Conservation (phyloP, 495 filamentous ascomycete species). For the Acidiella bohemica region DNA sequence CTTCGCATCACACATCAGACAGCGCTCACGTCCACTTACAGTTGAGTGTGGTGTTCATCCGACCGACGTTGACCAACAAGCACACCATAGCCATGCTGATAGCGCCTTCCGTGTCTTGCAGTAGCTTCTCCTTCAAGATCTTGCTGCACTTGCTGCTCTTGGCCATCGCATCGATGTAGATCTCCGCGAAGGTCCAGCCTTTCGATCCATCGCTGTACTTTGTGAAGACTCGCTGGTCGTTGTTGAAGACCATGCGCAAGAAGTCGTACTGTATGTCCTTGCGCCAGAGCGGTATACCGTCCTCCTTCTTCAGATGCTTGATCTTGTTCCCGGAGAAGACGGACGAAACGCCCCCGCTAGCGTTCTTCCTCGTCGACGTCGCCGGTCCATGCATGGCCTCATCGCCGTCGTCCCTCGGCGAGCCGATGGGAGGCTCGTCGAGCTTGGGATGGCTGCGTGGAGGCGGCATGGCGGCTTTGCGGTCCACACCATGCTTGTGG, state of each 20-base stretch:
- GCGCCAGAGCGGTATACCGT: constrained; percentile 91
- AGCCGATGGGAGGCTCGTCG: constrained; percentile 30
- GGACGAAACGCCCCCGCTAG: constrained; percentile 51
- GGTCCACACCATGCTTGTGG: too few relatives aligned
- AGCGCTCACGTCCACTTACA: constrained; percentile 41
- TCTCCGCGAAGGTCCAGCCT: constrained; percentile 78
- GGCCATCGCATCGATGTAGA: constrained; percentile 98
- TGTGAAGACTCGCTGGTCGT: constrained; percentile 73
- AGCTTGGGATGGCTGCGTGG: constrained; percentile 11
- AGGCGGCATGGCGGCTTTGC: constrained; percentile 16
- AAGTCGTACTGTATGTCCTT: constrained; percentile 98
- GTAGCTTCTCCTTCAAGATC: constrained; percentile 90
- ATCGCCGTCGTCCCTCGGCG: constrained; percentile 33
- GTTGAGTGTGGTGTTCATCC: constrained; percentile 98
- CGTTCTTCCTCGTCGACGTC: constrained; percentile 47
- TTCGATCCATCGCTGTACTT: constrained; percentile 59
- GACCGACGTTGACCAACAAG: constrained; percentile 86
- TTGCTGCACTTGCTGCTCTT: constrained; percentile 98
- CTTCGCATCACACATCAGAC: background rate
- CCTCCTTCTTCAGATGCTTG: constrained; percentile 89
- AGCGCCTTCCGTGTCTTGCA: constrained; percentile 79
- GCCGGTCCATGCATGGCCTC: constrained; percentile 35
- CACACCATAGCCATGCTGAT: constrained; percentile 99
- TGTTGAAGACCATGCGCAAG: constrained; percentile 77
- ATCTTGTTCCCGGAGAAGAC: constrained; percentile 87